phyloP scores from a whole-genome alignment of 2,329 filamentous ascomycete genomes.

The Colletotrichum scovillei region DNA sequence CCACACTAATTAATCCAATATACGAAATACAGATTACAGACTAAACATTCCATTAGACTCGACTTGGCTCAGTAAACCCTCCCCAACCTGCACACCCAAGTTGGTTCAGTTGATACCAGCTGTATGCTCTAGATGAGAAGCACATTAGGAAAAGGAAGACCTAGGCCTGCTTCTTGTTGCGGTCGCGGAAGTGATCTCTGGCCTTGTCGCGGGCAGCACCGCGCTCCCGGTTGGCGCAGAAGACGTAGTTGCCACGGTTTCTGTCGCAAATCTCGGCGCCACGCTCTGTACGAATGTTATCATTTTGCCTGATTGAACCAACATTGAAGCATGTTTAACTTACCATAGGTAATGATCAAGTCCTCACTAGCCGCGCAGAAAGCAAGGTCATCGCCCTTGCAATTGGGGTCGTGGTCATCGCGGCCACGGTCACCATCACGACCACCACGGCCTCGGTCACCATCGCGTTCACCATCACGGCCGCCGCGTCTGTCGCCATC shows the following conservation, averaged over 20 bases:
- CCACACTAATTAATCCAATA: background rate
- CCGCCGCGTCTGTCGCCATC: constrained; percentile 1
- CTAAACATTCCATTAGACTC: background rate
- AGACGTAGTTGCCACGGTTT: constrained; percentile 24
- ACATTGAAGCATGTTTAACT: background rate
- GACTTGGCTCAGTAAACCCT: background rate
- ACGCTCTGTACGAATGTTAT: constrained; percentile 8
- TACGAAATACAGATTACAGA: background rate
- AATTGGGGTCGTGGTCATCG: constrained; percentile 17
- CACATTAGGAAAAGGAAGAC: background rate
- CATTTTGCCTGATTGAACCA: background rate
- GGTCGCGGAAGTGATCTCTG: constrained; percentile 21
- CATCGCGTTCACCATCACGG: constrained; percentile 3
- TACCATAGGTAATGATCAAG: constrained; percentile 26
- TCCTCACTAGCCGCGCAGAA: constrained; percentile 24
- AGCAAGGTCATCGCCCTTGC: constrained; percentile 21
- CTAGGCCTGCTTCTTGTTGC: background rate
- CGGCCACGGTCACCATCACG: constrained; percentile 14
- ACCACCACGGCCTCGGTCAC: constrained; percentile 3
- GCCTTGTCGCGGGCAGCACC: constrained; percentile 28
- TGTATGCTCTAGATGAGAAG: background rate
- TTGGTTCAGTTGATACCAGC: background rate
- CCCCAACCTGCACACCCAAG: background rate
- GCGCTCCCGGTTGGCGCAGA: constrained; percentile 24
- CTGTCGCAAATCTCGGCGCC: constrained; percentile 13